A percentile compares a stretch with the other conserved stretches of the same genome.
phyloP scores from a whole-genome alignment of 2,329 filamentous ascomycete genomes.

The Myrmaecium sp. region DNA sequence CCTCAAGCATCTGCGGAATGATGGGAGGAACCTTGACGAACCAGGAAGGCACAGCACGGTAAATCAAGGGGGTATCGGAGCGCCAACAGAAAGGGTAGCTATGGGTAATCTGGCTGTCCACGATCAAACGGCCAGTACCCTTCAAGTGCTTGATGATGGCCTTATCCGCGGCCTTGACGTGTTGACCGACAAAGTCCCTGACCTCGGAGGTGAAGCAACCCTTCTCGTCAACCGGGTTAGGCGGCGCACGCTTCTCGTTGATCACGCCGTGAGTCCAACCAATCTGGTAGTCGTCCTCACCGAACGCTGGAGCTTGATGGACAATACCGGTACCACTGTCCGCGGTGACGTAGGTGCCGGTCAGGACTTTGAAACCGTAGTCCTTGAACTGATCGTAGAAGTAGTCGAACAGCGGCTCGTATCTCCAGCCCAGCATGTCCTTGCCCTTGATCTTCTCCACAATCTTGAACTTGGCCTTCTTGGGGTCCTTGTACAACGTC shows the following conservation, averaged over 20 bases:
- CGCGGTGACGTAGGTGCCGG: slow-evolving; percentile 71
- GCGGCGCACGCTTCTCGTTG: slow-evolving; percentile 58
- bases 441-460: slow-evolving; percentile 64
- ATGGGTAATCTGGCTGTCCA: slow-evolving; percentile 77
- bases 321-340: slow-evolving; percentile 89
- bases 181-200: slow-evolving; percentile 64
- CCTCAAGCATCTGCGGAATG: slow-evolving; percentile 76
- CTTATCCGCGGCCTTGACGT: slow-evolving; percentile 88
- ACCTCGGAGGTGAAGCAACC: slow-evolving; percentile 66
- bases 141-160: slow-evolving; percentile 82
- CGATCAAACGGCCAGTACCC: slow-evolving; percentile 55
- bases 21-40: slow-evolving; percentile 78
- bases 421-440: slow-evolving; percentile 77
- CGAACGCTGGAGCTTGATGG: slow-evolving; percentile 83
- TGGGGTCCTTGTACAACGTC: slow-evolving; percentile 83
- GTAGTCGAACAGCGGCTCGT: slow-evolving; percentile 78
- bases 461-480: slow-evolving; percentile 85
- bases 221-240: slow-evolving; percentile 75
- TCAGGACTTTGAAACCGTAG: slow-evolving; percentile 62
- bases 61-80: slow-evolving; percentile 89
- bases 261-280: slow-evolving; percentile 63
- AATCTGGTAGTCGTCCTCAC: slow-evolving; percentile 89
- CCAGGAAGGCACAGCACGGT: slow-evolving; percentile 84
- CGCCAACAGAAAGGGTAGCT: slow-evolving; percentile 89
- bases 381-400: slow-evolving; percentile 83